Evolutionary conservation across 2,329 filamentous ascomycete genomes (phyloP).

Genomic region (Tolypocladium guangdongense): DNA sequence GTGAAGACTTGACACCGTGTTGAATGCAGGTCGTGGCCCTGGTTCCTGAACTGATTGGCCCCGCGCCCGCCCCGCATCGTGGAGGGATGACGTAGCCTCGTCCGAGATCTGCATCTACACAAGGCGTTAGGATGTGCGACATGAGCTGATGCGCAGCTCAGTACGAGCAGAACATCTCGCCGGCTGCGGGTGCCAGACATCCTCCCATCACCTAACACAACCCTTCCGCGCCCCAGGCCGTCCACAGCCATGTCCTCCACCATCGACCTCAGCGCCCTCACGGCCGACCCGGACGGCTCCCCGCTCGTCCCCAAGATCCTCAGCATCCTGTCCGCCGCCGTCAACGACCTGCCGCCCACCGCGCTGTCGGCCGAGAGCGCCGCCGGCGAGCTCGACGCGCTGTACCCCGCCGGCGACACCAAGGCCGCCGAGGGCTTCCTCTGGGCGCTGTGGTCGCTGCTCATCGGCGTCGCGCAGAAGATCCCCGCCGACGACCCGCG

Average conservation of each 20-base stretch:
- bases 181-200: background rate
- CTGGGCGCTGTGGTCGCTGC: slow-evolving; percentile 17
- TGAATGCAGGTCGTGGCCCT: background rate
- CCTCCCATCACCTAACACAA: background rate
- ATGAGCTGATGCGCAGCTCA: background rate
- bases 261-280: background rate
- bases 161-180: background rate
- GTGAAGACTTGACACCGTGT: background rate
- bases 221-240: background rate
- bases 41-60: background rate
- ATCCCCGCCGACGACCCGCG: slow-evolving; percentile 15
- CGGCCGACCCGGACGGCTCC: background rate
- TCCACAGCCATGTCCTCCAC: background rate
- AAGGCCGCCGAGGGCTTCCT: slow-evolving; percentile 14
- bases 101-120: background rate
- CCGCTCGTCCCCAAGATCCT: slow-evolving; percentile 5
- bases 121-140: background rate
- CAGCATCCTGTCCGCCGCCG: slow-evolving; percentile 12
- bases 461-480: slow-evolving; percentile 13
- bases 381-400: slow-evolving; percentile 14
- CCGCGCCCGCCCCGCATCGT: background rate
- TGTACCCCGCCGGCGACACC: slow-evolving; percentile 8
- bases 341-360: slow-evolving; percentile 9
- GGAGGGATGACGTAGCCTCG: background rate
- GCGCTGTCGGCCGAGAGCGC: slow-evolving; percentile 9